A percentile compares a stretch with the other conserved stretches of the same genome.
Evolutionary conservation across 2,329 filamentous ascomycete genomes (phyloP).

Genomic region (Penicillium sp.): DNA sequence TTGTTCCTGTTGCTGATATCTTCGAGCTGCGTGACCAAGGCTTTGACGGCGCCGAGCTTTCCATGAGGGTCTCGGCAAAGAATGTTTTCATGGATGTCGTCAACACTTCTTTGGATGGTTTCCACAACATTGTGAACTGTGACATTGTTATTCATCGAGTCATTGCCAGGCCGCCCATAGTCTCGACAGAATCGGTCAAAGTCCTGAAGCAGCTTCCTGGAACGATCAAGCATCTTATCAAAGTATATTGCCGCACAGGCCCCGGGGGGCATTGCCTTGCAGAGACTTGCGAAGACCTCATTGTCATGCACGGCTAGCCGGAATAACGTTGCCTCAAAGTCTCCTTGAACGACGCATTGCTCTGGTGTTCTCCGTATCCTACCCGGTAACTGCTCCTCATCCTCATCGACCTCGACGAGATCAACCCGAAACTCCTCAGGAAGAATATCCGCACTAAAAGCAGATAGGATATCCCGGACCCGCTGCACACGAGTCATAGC

Average conservation of each 20-base stretch:
- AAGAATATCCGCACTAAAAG: constrained; percentile 45
- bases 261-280: constrained; percentile 47
- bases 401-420: constrained; percentile 37
- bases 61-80: constrained; percentile 41
- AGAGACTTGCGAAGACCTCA: constrained; percentile 46
- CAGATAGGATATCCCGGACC: constrained; percentile 52
- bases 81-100: constrained; percentile 41
- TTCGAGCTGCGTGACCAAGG: constrained; percentile 44
- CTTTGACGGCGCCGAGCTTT: constrained; percentile 42
- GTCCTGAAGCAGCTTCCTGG: constrained; percentile 39
- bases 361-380: constrained; percentile 36
- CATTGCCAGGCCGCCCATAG: constrained; percentile 13
- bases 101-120: constrained; percentile 36
- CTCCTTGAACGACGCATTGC: constrained; percentile 51
- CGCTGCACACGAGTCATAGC: constrained; percentile 45
- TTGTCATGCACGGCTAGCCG: constrained; percentile 51
- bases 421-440: constrained; percentile 50
- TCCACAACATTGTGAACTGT: constrained; percentile 39
- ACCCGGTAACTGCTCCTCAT: constrained; percentile 26
- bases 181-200: constrained; percentile 48
- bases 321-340: constrained; percentile 52
- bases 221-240: constrained; percentile 46
- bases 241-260: constrained; percentile 51
- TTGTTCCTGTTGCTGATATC: constrained; percentile 44
- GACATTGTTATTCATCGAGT: constrained; percentile 26